Evolutionary conservation across 495 filamentous ascomycete genomes (phyloP), one percentile per base, ranked within the genome.

Genomic region (Annulohypoxylon moriforme): DNA sequence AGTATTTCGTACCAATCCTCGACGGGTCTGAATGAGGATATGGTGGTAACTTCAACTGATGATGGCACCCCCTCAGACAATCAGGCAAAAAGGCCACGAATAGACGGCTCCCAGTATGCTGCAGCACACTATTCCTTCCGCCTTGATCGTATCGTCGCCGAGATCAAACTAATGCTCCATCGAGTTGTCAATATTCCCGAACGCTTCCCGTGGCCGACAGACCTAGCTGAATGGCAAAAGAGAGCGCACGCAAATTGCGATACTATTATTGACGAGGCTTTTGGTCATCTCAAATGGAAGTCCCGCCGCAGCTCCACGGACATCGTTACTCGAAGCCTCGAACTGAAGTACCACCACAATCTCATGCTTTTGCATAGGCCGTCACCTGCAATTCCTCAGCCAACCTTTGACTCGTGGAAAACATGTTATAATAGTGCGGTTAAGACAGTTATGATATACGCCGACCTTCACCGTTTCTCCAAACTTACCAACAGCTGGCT

Each of bases 161-260:
- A 84, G 59, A 85, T 84, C 24, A 85, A 85, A 70, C 82, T 83
- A 52, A 73, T 84, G 50, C 81, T 83, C 75, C 81, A 84, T 62
- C 81, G 82, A 49, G 75, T 84, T 53, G 76, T 74, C 53, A 80
- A 82, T 36, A 76, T 77, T 6, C 64, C 75, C 16, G 52, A 50
- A 27, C 52, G 64, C 9, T 67, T 67, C 40, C 64, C 64, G 7
- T 67, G 64, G 64, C 64, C 53, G 20, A 59, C 53, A 8, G 55
- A 67, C 29, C 20, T 67, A n/a, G 31, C 13, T n/a, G 14, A 27
- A 25, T 85, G 83, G 83, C 81, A 85, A 59, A 69, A 60, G 13
- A 78, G 81, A 34, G 81, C 84, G 68, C 70, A 63, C 46, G 44
- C 16, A 80, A 3, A 56, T 66, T 31, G 75, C 57, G 10, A 76